A percentile compares a stretch with the other conserved stretches of the same genome.
These are phyloP conservation scores for Glomus cerebriforme DNA, from an alignment of 192 early-diverging fungal genomes.

Conservation along the genomic window DNA sequence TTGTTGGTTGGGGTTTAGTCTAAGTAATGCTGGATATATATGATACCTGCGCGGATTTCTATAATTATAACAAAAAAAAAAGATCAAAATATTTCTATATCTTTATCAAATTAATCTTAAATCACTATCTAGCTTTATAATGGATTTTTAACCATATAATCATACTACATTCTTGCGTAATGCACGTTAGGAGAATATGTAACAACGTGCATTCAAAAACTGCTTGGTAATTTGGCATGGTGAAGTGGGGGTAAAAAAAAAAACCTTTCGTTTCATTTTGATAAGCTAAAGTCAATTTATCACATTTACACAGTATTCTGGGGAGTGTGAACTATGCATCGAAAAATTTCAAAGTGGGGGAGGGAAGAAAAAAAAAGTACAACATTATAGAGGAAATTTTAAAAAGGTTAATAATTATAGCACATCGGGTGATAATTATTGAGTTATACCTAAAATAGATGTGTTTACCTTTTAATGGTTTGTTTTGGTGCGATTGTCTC, in stretches of 20 bases:
- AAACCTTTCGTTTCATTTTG: too few species aligned
- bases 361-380: background rate
- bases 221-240: background rate
- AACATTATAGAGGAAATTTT: too few species aligned
- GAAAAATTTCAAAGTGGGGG: too few species aligned
- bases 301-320: too few species aligned
- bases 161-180: background rate
- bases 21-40: too few species aligned
- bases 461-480: background rate
- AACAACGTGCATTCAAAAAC: background rate
- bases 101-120: background rate
- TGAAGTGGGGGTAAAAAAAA: background rate
- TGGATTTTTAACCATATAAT: background rate
- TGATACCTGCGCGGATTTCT: too few species aligned
- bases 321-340: too few species aligned
- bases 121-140: background rate
- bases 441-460: too few species aligned
- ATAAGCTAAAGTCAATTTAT: too few species aligned
- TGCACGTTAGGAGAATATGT: background rate
- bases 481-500: slow-evolving; percentile 9
- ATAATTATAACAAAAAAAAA: too few species aligned
- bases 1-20: background rate
- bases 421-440: background rate
- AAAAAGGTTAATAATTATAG: background rate
- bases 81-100: too few species aligned